A percentile compares a stretch with the other conserved stretches of the same genome.
phyloP scores from a whole-genome alignment of 495 filamentous ascomycete species.

The Bacidia rubella region DNA sequence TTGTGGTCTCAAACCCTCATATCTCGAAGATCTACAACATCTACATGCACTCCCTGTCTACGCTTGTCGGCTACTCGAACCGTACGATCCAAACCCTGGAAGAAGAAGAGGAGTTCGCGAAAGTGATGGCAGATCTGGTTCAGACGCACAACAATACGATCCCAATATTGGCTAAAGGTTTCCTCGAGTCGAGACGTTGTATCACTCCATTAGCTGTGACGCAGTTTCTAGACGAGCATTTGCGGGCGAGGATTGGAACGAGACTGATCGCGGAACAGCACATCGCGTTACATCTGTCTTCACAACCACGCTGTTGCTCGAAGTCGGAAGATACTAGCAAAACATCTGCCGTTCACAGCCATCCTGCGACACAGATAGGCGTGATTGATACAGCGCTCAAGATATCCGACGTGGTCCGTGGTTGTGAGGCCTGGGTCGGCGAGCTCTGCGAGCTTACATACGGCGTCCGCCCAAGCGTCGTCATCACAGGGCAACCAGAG shows the following conservation, averaged over 20 bases:
- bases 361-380: conserved; percentile 62
- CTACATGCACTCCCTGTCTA: conserved; percentile 83
- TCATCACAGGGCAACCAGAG: conserved; percentile 69
- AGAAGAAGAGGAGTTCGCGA: conserved; percentile 80
- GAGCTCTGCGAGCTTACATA: conserved; percentile 96
- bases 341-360: neutral
- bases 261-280: conserved; percentile 93
- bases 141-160: conserved; percentile 91
- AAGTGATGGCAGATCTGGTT: conserved; percentile 84
- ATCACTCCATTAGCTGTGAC: conserved; percentile 70
- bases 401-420: conserved; percentile 63
- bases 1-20: conserved; percentile 91
- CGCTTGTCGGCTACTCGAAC: conserved; percentile 71
- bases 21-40: conserved; percentile 87
- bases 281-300: conserved; percentile 79
- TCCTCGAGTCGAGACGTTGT: conserved; percentile 82
- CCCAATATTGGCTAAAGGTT: conserved; percentile 77
- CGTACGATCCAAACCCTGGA: conserved; percentile 65
- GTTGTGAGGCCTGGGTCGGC: conserved; percentile 76
- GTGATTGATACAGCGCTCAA: conserved; percentile 88
- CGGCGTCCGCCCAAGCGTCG: conserved; percentile 68
- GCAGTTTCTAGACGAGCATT: conserved; percentile 81
- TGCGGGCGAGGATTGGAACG: conserved; percentile 87
- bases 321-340: conserved; percentile 22
- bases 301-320: conserved; percentile 50